Percentiles rank a stretch among this genome's conserved stretches.
These are phyloP conservation scores for Leccinum truebloodii DNA, from an alignment of 768 basidiomycete genomes.

Conservation along the genomic window DNA sequence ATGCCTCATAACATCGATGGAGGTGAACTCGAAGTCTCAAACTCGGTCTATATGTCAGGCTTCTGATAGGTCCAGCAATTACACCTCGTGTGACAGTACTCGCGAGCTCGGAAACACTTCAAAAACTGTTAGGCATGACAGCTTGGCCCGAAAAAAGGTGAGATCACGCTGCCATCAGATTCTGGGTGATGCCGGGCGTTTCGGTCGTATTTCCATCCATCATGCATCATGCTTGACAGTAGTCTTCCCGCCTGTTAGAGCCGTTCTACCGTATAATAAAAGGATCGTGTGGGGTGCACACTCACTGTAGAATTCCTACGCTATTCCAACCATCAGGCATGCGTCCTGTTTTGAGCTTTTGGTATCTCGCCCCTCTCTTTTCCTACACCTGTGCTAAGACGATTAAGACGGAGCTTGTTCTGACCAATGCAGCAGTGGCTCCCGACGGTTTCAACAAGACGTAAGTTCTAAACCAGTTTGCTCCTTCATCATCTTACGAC, in stretches of 20 bases:
- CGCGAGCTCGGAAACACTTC: neutral
- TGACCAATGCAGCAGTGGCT: slow-evolving; percentile 41
- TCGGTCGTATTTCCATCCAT: neutral
- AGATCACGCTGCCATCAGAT: neutral
- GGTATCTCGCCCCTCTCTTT: slow-evolving; percentile 10
- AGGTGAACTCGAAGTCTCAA: neutral
- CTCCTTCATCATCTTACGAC: slow-evolving; percentile 2
- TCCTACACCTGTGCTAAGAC: slow-evolving; percentile 15
- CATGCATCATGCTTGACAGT: neutral
- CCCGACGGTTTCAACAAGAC: slow-evolving; percentile 44
- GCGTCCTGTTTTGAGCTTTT: slow-evolving; percentile 12
- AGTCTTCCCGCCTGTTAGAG: neutral
- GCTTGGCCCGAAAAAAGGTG: neutral
- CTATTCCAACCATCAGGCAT: slow-evolving; percentile 6
- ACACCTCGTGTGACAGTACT: neutral
- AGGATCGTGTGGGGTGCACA: neutral
- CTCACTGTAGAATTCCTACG: neutral
- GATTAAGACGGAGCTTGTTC: slow-evolving; percentile 27
- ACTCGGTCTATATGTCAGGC: neutral
- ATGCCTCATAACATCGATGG: neutral
- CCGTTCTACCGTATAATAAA: neutral
- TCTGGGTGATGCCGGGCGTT: neutral
- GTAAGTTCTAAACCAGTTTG: slow-evolving; percentile 16
- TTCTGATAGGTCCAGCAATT: neutral
- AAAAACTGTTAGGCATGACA: neutral